These are phyloP conservation scores for Galerina sulciceps DNA, from an alignment of 768 basidiomycete genomes.

Conservation along the genomic window DNA sequence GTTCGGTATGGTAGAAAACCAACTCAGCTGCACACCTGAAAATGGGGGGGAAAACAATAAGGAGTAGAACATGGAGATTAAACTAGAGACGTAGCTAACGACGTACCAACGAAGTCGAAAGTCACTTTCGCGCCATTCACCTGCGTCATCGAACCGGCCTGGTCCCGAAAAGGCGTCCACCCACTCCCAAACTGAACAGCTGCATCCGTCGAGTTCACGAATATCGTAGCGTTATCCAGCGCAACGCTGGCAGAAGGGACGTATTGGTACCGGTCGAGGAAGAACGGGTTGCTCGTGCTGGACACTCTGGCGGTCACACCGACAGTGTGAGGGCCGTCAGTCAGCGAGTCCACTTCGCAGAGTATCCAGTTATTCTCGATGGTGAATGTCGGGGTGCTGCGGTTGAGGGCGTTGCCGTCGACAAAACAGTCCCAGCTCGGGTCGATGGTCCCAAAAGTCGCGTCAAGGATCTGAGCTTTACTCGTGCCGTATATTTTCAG, in stretches of 20 bases:
- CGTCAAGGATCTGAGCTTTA: conserved; percentile 1
- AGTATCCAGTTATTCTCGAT: conserved; percentile 16
- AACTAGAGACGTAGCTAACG: too few relatives aligned
- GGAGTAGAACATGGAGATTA: too few relatives aligned
- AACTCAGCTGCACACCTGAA: too few relatives aligned
- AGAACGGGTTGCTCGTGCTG: conserved; percentile 27
- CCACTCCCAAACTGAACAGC: conserved; percentile 11
- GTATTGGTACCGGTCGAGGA: conserved; percentile 30
- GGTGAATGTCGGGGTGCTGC: not conserved
- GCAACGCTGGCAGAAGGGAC: conserved; percentile 20
- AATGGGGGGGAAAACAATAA: too few relatives aligned
- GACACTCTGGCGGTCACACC: conserved; percentile 27
- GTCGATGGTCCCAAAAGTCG: conserved; percentile 9
- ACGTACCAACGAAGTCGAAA: too few relatives aligned
- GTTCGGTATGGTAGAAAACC: too few relatives aligned
- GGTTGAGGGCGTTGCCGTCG: conserved; percentile 7
- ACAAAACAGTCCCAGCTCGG: conserved; percentile 20
- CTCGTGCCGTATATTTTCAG: conserved; percentile 7
- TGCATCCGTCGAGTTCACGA: conserved; percentile 12
- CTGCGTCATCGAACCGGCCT: too few relatives aligned
- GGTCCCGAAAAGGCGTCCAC: not conserved
- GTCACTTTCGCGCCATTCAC: too few relatives aligned
- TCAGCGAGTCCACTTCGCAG: conserved; percentile 12
- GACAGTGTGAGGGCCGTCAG: conserved; percentile 28
- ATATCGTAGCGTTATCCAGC: conserved; percentile 3